Conservation (phyloP, 495 filamentous ascomycete species). For the Pyronema domesticum region DNA sequence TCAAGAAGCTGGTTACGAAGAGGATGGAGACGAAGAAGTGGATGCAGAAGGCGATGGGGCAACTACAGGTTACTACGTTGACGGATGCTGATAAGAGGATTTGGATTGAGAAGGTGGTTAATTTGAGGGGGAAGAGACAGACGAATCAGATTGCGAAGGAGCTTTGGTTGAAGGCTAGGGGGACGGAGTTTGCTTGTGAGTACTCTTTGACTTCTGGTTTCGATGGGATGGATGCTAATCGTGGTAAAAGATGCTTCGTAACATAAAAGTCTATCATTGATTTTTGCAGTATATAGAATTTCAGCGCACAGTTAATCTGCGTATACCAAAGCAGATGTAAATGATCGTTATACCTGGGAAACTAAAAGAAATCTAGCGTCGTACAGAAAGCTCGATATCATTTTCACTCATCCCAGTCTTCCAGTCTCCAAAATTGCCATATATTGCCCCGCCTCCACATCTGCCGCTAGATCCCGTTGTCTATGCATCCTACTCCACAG, state of each 20-base stretch:
- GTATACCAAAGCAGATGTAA: too few species aligned
- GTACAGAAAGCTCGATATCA: too few species aligned
- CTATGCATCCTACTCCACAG: too few species aligned
- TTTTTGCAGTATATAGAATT: too few species aligned
- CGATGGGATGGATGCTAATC: background rate
- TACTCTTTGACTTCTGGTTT: background rate
- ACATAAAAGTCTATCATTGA: background rate
- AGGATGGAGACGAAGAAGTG: constrained; percentile 43
- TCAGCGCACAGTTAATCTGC: too few species aligned
- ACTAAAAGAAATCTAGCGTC: too few species aligned
- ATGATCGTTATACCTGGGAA: too few species aligned
- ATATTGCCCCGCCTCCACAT: too few species aligned
- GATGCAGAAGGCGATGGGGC: constrained; percentile 39
- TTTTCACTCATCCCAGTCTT: too few species aligned
- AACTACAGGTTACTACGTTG: constrained; percentile 43
- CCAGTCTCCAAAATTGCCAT: too few species aligned
- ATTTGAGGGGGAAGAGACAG: constrained; percentile 15
- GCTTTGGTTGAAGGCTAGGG: constrained; percentile 23
- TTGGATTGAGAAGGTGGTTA: constrained; percentile 43
- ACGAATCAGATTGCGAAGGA: constrained; percentile 24
- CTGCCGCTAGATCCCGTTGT: too few species aligned
- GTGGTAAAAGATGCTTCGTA: background rate
- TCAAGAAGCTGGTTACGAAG: constrained; percentile 54
- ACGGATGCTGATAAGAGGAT: constrained; percentile 38
- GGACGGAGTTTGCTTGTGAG: constrained; percentile 24